These are phyloP conservation scores for Fallopia convolvulus DNA, from an alignment of 148 eudicot species.

Conservation along the genomic window DNA sequence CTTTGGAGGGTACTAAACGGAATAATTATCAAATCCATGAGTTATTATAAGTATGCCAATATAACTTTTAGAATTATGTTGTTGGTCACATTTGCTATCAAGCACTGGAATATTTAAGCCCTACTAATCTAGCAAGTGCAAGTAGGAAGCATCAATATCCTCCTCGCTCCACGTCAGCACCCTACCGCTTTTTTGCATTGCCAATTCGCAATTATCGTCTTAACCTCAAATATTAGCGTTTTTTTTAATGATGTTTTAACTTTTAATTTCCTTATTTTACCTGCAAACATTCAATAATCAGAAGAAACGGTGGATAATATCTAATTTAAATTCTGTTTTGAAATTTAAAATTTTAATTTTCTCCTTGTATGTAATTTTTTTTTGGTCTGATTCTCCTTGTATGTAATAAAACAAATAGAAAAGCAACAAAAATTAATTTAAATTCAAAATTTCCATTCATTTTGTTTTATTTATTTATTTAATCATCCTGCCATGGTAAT, in stretches of 20 bases:
- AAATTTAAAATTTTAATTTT: background rate
- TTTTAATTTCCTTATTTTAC: background rate
- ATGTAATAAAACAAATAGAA: background rate
- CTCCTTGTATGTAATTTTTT: background rate
- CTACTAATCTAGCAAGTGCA: background rate
- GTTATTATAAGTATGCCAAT: background rate
- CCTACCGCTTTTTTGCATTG: background rate
- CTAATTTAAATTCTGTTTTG: background rate
- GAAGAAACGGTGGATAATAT: background rate
- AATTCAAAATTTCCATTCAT: background rate
- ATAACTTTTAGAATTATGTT: background rate
- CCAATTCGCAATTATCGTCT: background rate
- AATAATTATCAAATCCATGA: background rate
- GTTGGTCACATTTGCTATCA: background rate
- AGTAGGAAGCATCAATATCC: background rate
- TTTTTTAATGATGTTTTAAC: too few species aligned
- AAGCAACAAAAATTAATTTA: background rate
- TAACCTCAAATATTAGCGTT: background rate
- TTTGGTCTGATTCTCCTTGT: too few species aligned
- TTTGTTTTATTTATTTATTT: slow-evolving; percentile 7
- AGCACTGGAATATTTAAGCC: slow-evolving; percentile 1
- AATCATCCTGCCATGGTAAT: background rate
- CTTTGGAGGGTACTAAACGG: background rate
- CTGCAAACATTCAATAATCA: background rate
- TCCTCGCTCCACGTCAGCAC: background rate